phyloP scores from a whole-genome alignment of 2,329 filamentous ascomycete species.

The Periconia sp. region DNA sequence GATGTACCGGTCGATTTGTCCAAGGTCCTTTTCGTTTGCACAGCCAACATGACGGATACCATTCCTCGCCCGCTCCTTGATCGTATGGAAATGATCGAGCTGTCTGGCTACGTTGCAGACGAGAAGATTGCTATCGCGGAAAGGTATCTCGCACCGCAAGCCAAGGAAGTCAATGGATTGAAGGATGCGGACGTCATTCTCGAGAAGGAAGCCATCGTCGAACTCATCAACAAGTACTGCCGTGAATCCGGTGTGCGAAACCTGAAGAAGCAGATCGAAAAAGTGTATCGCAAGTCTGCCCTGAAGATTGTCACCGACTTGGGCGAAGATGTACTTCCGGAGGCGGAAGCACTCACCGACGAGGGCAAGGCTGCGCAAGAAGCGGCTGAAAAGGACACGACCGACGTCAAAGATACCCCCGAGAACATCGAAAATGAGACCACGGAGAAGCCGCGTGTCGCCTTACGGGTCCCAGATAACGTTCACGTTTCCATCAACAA shows the following conservation, averaged over 20 bases:
- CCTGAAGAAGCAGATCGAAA: conserved; percentile 98
- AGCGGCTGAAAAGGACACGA: conserved; percentile 67
- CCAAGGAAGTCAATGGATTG: conserved; percentile 90
- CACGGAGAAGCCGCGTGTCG: conserved; percentile 68
- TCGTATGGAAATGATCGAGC: conserved; percentile 95
- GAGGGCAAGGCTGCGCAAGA: conserved; percentile 79
- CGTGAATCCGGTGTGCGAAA: conserved; percentile 96
- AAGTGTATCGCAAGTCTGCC: conserved; percentile 96
- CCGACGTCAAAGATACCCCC: conserved; percentile 64
- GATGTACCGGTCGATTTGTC: conserved; percentile 96
- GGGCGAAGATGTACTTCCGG: conserved; percentile 78
- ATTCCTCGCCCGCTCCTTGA: conserved; percentile 92
- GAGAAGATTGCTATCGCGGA: conserved; percentile 99
- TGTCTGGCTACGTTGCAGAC: conserved; percentile 95
- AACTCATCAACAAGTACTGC: conserved; percentile 98
- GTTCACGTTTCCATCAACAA: conserved; percentile 87
- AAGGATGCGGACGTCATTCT: conserved; percentile 90
- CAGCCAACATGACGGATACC: conserved; percentile 97
- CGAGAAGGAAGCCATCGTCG: conserved; percentile 83
- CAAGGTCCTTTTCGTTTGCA: conserved; percentile 98
- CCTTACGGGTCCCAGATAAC: conserved; percentile 79
- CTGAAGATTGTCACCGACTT: conserved; percentile 96
- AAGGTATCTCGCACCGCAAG: conserved; percentile 85
- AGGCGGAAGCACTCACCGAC: conserved; percentile 79
- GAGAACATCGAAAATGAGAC: conserved; percentile 60